Percentiles rank a stretch among this genome's conserved stretches.
These are phyloP conservation scores for Fraxinus xanthoxyloides DNA, from an alignment of 305 asterid genomes.

Conservation along the genomic window DNA sequence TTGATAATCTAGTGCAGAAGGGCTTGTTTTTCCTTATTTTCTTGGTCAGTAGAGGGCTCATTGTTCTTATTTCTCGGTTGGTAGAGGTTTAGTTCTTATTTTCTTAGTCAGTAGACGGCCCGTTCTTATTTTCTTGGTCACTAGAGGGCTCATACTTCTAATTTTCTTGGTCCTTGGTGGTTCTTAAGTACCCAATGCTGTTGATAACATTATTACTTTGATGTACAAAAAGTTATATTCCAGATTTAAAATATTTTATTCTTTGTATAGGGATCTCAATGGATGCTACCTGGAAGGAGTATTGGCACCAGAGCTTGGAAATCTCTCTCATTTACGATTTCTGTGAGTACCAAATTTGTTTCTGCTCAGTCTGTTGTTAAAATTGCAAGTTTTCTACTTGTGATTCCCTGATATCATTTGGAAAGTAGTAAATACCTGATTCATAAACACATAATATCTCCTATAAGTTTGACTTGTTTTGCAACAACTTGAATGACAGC, in stretches of 20 bases:
- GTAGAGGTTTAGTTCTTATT: not conserved
- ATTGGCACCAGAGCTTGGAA: constrained; percentile 76
- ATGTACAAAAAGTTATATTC: not conserved
- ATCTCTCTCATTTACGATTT: constrained; percentile 55
- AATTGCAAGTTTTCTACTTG: not conserved
- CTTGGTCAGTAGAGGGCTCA: not conserved
- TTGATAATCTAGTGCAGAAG: not conserved
- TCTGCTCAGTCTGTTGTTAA: not conserved
- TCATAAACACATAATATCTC: not conserved
- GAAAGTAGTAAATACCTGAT: not conserved
- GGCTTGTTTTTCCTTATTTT: not conserved
- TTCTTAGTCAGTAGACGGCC: not conserved
- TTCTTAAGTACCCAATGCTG: not conserved
- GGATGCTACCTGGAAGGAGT: constrained; percentile 70
- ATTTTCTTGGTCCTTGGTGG: not conserved
- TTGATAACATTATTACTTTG: not conserved
- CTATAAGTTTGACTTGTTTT: not conserved
- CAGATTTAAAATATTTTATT: constrained; percentile 10
- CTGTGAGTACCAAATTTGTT: constrained; percentile 54
- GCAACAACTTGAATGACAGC: not conserved
- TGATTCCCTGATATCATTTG: not conserved
- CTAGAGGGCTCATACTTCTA: not conserved
- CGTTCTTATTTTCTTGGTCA: not conserved
- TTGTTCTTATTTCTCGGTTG: not conserved
- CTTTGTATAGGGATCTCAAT: constrained; percentile 61